These are phyloP conservation scores for Fraxinus quadrangulata DNA, from an alignment of 257 asterid genomes.

Conservation along the genomic window DNA sequence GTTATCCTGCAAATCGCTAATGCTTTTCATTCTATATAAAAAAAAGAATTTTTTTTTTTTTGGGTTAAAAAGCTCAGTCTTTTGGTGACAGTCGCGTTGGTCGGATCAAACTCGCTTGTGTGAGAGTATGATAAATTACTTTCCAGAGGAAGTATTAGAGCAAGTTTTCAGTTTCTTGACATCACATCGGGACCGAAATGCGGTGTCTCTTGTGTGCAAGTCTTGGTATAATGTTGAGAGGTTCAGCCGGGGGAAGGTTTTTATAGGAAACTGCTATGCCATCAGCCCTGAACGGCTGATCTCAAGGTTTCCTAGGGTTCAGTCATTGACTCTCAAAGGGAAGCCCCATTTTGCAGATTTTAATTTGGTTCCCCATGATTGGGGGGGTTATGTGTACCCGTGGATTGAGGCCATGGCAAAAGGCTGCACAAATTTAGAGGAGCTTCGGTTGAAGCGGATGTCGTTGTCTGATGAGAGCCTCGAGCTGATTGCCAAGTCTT, in stretches of 20 bases:
- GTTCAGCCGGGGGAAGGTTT: constrained; percentile 31
- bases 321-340: constrained; percentile 45
- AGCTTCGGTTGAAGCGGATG: constrained; percentile 44
- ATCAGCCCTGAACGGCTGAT: constrained; percentile 25
- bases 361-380: constrained; percentile 39
- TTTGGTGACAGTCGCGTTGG: neutral
- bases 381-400: constrained; percentile 41
- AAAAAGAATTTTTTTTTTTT: neutral
- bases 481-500: neutral
- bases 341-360: constrained; percentile 58
- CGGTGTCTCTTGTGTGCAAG: constrained; percentile 35
- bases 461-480: constrained; percentile 20
- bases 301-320: constrained; percentile 25
- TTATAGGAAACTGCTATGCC: constrained; percentile 33
- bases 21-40: too few relatives aligned
- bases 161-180: constrained; percentile 59
- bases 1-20: too few relatives aligned
- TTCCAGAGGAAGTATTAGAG: constrained; percentile 85
- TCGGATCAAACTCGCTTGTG: constrained; percentile 46
- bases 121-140: constrained; percentile 53
- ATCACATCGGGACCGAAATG: constrained; percentile 28
- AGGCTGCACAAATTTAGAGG: constrained; percentile 54
- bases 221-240: constrained; percentile 35
- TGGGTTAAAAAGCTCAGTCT: neutral
- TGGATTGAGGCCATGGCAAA: constrained; percentile 73